Evolutionary conservation across 2,329 filamentous ascomycete genomes (phyloP).

Genomic region (Xenoacremonium recifei): DNA sequence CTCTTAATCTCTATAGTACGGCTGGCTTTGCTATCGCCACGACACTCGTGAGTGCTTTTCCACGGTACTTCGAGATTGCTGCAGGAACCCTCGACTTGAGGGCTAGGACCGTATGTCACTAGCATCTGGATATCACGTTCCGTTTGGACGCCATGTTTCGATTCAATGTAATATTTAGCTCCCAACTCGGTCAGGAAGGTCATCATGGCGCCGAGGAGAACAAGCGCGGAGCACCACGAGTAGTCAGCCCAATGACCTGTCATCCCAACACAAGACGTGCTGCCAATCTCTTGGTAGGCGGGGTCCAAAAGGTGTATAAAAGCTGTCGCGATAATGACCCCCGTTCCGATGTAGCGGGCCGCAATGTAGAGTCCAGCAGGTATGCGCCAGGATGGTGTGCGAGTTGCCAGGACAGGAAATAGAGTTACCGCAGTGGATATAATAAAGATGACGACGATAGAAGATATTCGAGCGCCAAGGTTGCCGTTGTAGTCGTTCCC

Average conservation of each 20-base stretch:
- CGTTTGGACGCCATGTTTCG: conserved; percentile 38
- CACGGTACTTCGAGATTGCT: neutral
- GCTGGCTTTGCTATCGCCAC: too few species aligned
- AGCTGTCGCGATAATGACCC: conserved; percentile 74
- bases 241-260: conserved; percentile 51
- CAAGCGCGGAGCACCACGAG: conserved; percentile 52
- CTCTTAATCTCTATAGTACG: too few species aligned
- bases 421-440: conserved; percentile 59
- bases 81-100: too few species aligned
- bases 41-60: too few species aligned
- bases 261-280: conserved; percentile 39
- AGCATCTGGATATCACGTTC: conserved; percentile 26
- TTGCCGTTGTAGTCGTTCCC: conserved; percentile 55
- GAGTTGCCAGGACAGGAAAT: conserved; percentile 66
- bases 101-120: conserved; percentile 17
- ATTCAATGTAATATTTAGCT: conserved; percentile 49
- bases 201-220: conserved; percentile 43
- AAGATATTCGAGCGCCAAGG: conserved; percentile 66
- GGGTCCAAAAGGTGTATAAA: conserved; percentile 62
- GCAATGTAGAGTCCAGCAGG: conserved; percentile 68
- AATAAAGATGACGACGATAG: conserved; percentile 73
- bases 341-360: conserved; percentile 72
- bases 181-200: conserved; percentile 51
- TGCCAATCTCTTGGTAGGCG: conserved; percentile 30
- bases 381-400: conserved; percentile 51